Percentiles rank a stretch among this genome's conserved stretches.
Evolutionary conservation across 306 rosid species (phyloP).

Genomic region (Rubus idaeus): DNA sequence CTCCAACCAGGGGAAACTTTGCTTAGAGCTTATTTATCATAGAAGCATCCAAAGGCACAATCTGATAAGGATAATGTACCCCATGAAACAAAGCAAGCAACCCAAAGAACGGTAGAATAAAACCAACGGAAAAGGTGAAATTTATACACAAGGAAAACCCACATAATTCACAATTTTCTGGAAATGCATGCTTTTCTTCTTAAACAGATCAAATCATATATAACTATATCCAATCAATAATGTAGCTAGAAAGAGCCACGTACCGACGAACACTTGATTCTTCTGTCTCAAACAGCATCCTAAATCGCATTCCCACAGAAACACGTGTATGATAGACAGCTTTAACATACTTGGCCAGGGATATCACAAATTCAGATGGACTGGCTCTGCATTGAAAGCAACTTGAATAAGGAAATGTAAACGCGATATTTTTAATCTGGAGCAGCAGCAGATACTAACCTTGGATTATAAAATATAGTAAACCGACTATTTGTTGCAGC

Average conservation of each 20-base stretch:
- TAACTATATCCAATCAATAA: background rate
- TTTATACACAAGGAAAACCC: background rate
- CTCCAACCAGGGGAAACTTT: background rate
- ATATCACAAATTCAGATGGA: constrained; percentile 71
- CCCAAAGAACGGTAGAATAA: background rate
- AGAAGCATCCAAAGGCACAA: background rate
- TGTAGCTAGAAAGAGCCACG: constrained; percentile 19
- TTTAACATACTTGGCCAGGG: constrained; percentile 70
- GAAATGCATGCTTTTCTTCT: background rate
- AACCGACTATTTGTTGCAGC: constrained; percentile 73
- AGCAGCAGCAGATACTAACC: constrained; percentile 36
- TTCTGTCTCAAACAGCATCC: constrained; percentile 83
- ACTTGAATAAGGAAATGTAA: constrained; percentile 5
- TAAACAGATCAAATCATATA: background rate
- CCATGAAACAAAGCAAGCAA: background rate
- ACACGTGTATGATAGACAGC: constrained; percentile 69
- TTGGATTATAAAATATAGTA: constrained; percentile 63
- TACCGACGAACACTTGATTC: constrained; percentile 78
- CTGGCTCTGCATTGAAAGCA: constrained; percentile 46
- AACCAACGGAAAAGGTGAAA: background rate
- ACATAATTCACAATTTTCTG: background rate
- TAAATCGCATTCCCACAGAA: constrained; percentile 76
- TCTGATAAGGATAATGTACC: background rate
- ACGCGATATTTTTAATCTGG: constrained; percentile 1
- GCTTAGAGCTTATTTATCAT: background rate